Base-by-base conservation (phyloP, 768 basidiomycete genomes). In the Clavulina sp. region DNA sequence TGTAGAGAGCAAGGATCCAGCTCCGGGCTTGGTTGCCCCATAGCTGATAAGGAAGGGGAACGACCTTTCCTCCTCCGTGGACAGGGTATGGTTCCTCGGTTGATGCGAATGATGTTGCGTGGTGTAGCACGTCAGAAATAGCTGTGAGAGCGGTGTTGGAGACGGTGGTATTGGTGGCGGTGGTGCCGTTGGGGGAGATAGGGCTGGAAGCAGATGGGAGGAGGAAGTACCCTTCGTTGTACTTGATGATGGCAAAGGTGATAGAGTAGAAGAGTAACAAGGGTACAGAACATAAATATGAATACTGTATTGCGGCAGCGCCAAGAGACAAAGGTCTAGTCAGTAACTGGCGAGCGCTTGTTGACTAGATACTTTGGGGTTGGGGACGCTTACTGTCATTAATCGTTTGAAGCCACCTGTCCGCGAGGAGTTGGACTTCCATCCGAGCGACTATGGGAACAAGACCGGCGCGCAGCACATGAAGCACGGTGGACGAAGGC, bases 381-480 rank as follows among this genome's bases (percentile, higher is more conserved):
- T 34, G 46, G 18, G 24, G 26, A 36, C 13, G 53, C 46, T 28
- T 53, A 85, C 83, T n/a, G 82, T 86, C 85, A 88, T 88, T 60
- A 88, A 72, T 48, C 85, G 73, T 66, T 82, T 85, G 73, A 88
- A 87, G 7, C 84, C 77, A 30, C 81, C 82, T 13, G 77, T 71
- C 63, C 68, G 73, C 41, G 85, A 64, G 64, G 84, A 85, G 55
- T 77, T 71, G 49, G 24, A 51, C 24, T 23, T 46, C 13, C 13
- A 46, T 7, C 9, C 13, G 24, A 46, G 43, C 4, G 9, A 46
- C 43, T 13, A 13, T 7, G 19, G 43, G 9, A 28, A 9, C 7
- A 9, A 46, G 7, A 28, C 9, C 26, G 24, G 49, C 28, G 23
- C 5, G 50, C 7, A 34, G 23, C 7, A 9, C 30, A 9, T 28